phyloP scores from a whole-genome alignment of 169 alveolate genomes.

The Cryptosporidium baileyi region DNA sequence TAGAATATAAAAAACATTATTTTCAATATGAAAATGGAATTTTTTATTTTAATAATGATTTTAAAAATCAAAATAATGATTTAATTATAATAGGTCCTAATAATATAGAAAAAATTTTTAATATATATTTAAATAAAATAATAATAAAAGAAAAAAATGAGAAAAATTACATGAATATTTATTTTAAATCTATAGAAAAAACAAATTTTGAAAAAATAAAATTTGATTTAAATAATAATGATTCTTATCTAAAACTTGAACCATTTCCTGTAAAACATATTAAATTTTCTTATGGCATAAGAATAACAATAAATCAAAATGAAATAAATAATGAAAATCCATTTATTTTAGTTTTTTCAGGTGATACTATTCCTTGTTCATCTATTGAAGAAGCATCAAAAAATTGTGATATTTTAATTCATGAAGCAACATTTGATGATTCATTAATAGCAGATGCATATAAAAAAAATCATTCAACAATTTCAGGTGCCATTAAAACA shows the following conservation, averaged over 20 bases:
- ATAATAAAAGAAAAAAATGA: neutral
- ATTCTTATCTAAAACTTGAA: conserved; percentile 8
- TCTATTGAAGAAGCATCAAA: conserved; percentile 80
- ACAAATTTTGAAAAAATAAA: too few relatives aligned
- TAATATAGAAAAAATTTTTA: conserved; percentile 10
- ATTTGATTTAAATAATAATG: neutral
- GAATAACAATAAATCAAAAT: conserved; percentile 80
- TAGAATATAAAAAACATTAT: too few relatives aligned
- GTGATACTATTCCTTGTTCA: conserved; percentile 90
- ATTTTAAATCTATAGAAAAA: too few relatives aligned
- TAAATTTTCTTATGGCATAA: conserved; percentile 78
- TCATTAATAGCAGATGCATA: conserved; percentile 80
- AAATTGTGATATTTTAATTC: conserved; percentile 85
- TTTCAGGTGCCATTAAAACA: conserved; percentile 80
- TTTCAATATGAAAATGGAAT: neutral
- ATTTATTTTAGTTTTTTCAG: conserved; percentile 85
- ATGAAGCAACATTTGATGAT: conserved; percentile 90
- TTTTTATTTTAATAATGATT: neutral
- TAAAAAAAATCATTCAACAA: conserved; percentile 80
- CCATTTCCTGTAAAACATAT: conserved; percentile 70
- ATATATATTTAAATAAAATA: neutral
- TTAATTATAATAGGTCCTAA: conserved; percentile 45
- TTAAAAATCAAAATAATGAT: neutral
- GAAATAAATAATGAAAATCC: conserved; percentile 25
- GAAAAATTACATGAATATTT: too few relatives aligned